Percentiles rank a stretch among this genome's conserved stretches.
Evolutionary conservation across 2,329 filamentous ascomycete species (phyloP).

Genomic region (Hypoxylon sp.): DNA sequence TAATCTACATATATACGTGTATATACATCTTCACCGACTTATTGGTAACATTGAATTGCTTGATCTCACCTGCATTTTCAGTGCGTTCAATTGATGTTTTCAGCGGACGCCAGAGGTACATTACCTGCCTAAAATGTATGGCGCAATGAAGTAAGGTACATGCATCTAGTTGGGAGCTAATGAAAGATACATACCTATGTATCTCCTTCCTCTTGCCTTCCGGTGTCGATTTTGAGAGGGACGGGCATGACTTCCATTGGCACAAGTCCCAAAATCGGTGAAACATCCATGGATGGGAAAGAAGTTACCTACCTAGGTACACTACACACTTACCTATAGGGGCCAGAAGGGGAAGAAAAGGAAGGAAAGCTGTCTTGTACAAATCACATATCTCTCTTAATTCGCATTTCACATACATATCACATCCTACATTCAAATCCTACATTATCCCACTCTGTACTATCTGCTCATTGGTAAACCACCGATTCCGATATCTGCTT

Average conservation of each 20-base stretch:
- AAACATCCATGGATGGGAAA: slow-evolving; percentile 14
- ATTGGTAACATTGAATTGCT: slow-evolving; percentile 3
- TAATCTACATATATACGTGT: neutral
- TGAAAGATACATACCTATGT: too few relatives aligned
- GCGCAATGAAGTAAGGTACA: slow-evolving; percentile 1
- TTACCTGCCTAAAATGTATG: slow-evolving; percentile 30
- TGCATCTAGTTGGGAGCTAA: neutral
- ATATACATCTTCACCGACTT: slow-evolving; percentile 25
- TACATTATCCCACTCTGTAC: slow-evolving; percentile 42
- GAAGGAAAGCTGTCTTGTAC: slow-evolving; percentile 5
- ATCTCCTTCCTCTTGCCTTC: slow-evolving; percentile 7
- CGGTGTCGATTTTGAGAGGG: slow-evolving; percentile 5
- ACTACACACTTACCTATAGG: neutral
- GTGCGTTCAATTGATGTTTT: too few relatives aligned
- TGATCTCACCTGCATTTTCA: slow-evolving; percentile 6
- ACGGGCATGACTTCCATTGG: slow-evolving; percentile 19
- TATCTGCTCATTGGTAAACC: slow-evolving; percentile 37
- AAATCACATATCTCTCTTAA: slow-evolving; percentile 11
- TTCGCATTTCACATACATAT: slow-evolving; percentile 7
- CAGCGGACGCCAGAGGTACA: slow-evolving; percentile 1
- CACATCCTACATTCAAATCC: slow-evolving; percentile 32
- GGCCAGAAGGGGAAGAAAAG: slow-evolving; percentile 1
- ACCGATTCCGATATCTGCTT: slow-evolving; percentile 31
- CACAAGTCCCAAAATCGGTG: slow-evolving; percentile 23
- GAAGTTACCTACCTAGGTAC: neutral